Evolutionary conservation across 805 yeast genomes (phyloP), one percentile per base, ranked within the genome.

Genomic region (Candida ipomoeae): DNA sequence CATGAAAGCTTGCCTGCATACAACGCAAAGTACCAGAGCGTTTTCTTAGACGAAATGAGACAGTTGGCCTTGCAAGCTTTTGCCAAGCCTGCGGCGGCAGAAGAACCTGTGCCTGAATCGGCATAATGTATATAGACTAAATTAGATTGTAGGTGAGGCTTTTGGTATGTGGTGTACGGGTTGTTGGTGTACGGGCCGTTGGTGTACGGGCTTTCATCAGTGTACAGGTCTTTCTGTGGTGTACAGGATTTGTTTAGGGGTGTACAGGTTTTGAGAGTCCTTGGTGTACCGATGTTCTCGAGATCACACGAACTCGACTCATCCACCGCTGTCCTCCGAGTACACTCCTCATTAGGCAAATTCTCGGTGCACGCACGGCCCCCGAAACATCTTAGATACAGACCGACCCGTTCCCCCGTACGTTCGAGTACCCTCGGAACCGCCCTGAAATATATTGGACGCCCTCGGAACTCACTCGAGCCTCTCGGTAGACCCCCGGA

Each of bases 11-110:
- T 89, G 57, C 84, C 78, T 23, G 70, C 78, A 58, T 73, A 78
- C 62, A 76, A 77, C 53, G 81, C 89, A 20, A 81, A 87, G 59
- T 87, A 85, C 60, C 86, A 85, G 64, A 77, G 80, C 53, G 83
- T 82, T 2, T 67, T 87, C 50, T 73, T 89, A 58, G 85, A 83
- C 60, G 83, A 81, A 55, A 66, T 87, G 60, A 73, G 81, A 50
- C 69, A 65, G 41, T 61, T 56, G 56, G 75, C 77, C 1, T 58
- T 71, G 39, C 62, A 53, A 35, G 75, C 64, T 35, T 73, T 73
- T 58, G 64, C 64, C 18, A 53, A 45, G 37, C 54, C 54, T 54
- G 59, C 71, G 21, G 35, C 20, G 35, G 44, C 40, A 6, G 39
- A 14, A 13, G 41, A 21, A 21, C 31, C 15, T 23, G 13, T 29